Conservation (phyloP, 345 rosid genomes). For the Diplotaxis tenuifolia region DNA sequence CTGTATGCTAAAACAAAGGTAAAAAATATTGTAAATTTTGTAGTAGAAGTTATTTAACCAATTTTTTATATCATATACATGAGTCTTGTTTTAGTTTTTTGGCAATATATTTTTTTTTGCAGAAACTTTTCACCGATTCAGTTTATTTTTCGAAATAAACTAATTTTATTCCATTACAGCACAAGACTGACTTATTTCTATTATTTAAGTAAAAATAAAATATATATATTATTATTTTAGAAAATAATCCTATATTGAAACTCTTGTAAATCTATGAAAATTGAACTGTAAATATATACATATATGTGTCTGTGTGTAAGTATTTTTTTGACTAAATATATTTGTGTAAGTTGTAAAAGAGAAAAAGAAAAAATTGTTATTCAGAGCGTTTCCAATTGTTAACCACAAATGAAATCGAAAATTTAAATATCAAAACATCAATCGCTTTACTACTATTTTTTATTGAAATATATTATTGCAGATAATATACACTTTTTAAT, state of each 20-base stretch:
- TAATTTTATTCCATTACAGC: background rate
- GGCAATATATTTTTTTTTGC: background rate
- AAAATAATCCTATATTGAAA: background rate
- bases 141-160: background rate
- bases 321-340: too few species aligned
- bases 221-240: background rate
- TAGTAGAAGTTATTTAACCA: background rate
- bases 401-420: background rate
- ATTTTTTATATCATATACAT: background rate
- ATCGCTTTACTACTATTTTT: background rate
- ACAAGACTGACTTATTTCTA: background rate
- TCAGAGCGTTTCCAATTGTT: too few species aligned
- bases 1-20: background rate
- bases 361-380: too few species aligned
- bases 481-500: background rate
- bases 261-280: too few species aligned
- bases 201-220: too few species aligned
- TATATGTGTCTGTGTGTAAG: too few species aligned
- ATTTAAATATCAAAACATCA: background rate
- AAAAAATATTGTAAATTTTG: background rate
- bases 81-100: background rate
- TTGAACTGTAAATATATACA: too few species aligned
- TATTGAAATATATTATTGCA: background rate
- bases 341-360: too few species aligned
- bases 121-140: background rate